A percentile compares a stretch with the other conserved stretches of the same genome.
These are phyloP conservation scores for Leucocoprinus leucothites DNA, from an alignment of 768 basidiomycete genomes.

Conservation along the genomic window DNA sequence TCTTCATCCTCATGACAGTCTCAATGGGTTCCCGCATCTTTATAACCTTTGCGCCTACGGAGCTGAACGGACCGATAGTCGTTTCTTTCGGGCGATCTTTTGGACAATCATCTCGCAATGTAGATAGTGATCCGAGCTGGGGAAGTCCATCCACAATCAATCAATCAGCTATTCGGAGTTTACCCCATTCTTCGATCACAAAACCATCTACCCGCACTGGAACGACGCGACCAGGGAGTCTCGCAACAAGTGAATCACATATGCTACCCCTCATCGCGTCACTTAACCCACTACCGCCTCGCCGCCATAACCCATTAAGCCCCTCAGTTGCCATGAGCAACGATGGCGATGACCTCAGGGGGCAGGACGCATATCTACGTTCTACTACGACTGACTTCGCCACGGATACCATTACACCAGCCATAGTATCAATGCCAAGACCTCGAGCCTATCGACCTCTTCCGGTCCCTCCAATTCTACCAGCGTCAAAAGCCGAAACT, in stretches of 20 bases:
- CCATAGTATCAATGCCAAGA: too few relatives aligned
- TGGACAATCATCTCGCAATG: too few relatives aligned
- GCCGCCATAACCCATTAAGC: background rate
- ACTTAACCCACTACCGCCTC: background rate
- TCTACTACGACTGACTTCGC: too few relatives aligned
- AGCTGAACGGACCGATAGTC: background rate
- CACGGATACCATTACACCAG: too few relatives aligned
- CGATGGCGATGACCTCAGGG: too few relatives aligned
- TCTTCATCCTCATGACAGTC: conserved; percentile 27
- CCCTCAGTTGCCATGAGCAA: too few relatives aligned
- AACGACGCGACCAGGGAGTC: background rate
- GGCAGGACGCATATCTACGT: too few relatives aligned
- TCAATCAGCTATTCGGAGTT: background rate
- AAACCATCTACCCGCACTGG: background rate
- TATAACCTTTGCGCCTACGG: conserved; percentile 12
- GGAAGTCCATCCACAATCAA: background rate
- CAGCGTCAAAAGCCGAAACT: too few relatives aligned
- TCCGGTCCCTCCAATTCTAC: too few relatives aligned
- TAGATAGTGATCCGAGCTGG: background rate
- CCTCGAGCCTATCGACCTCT: too few relatives aligned
- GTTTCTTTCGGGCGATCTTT: background rate
- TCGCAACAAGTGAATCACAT: background rate
- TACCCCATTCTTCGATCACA: background rate
- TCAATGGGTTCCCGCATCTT: conserved; percentile 30
- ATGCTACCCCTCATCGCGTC: background rate